Percentiles rank a stretch among this genome's conserved stretches.
Evolutionary conservation across 2,329 filamentous ascomycete species (phyloP).

Genomic region (Chrysoporthe deuterocubensis): DNA sequence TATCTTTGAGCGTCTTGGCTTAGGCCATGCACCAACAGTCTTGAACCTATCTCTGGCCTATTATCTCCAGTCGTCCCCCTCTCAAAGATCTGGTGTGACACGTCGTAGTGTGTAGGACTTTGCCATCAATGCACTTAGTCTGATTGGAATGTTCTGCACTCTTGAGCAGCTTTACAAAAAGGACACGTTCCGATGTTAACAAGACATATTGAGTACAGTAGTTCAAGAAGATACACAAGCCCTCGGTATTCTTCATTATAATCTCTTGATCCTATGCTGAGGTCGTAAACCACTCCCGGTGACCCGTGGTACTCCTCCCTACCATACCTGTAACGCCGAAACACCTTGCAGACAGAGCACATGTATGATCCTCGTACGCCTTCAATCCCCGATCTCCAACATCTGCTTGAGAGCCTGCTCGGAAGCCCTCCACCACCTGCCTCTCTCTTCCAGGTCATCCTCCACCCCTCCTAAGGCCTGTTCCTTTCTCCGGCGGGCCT

Average conservation of each 20-base stretch:
- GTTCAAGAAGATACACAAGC: neutral
- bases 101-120: too few relatives aligned
- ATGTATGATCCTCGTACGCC: neutral
- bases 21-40: too few relatives aligned
- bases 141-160: too few relatives aligned
- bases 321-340: slow-evolving; percentile 9
- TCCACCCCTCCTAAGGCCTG: slow-evolving; percentile 66
- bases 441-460: slow-evolving; percentile 76
- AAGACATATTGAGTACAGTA: too few relatives aligned
- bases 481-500: slow-evolving; percentile 71
- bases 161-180: too few relatives aligned
- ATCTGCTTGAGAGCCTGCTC: slow-evolving; percentile 66
- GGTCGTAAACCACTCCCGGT: neutral
- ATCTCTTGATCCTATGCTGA: neutral
- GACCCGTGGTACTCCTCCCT: neutral
- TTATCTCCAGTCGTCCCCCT: too few relatives aligned
- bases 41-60: too few relatives aligned
- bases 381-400: slow-evolving; percentile 58
- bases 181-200: too few relatives aligned
- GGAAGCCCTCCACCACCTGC: slow-evolving; percentile 74
- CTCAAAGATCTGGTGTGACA: too few relatives aligned
- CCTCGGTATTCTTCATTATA: neutral
- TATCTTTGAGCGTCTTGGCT: too few relatives aligned
- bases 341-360: slow-evolving; percentile 5
- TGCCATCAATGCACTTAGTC: too few relatives aligned